Conservation (phyloP, 129 eudicot genomes). For the Chrysanthemum makinoi region DNA sequence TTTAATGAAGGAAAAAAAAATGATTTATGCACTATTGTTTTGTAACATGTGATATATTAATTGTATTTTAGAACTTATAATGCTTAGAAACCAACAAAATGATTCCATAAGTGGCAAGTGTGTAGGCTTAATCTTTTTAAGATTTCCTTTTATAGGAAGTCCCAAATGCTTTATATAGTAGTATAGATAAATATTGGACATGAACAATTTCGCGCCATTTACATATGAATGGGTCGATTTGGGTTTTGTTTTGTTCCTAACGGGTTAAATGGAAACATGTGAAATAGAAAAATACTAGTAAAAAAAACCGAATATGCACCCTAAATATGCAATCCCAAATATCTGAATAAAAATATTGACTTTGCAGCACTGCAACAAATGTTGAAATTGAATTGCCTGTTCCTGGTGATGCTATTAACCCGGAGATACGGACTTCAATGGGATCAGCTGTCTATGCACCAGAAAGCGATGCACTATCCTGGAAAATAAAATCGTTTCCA, state of each 20-base stretch:
- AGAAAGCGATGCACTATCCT: constrained; percentile 77
- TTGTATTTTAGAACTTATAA: too few species aligned
- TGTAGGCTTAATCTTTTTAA: too few species aligned
- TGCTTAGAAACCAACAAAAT: too few species aligned
- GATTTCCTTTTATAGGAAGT: too few species aligned
- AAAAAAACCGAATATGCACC: not conserved
- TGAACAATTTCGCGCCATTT: not conserved
- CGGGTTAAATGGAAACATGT: constrained; percentile 1
- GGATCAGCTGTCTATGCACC: constrained; percentile 91
- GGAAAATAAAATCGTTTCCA: constrained; percentile 93
- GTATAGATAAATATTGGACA: not conserved
- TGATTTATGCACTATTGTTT: too few species aligned
- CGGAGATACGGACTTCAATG: constrained; percentile 82
- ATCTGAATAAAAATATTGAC: not conserved
- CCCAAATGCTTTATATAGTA: too few species aligned
- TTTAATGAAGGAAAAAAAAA: too few species aligned
- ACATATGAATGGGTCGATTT: not conserved
- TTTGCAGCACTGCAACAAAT: constrained; percentile 76
- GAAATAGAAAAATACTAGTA: not conserved
- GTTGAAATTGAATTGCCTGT: constrained; percentile 92
- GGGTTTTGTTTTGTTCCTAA: not conserved
- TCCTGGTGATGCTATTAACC: constrained; percentile 75
- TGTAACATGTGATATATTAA: too few species aligned
- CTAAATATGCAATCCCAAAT: too few species aligned
- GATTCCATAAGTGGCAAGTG: too few species aligned